Conservation (phyloP, 345 rosid genomes). For the Linum usitatissimum region DNA sequence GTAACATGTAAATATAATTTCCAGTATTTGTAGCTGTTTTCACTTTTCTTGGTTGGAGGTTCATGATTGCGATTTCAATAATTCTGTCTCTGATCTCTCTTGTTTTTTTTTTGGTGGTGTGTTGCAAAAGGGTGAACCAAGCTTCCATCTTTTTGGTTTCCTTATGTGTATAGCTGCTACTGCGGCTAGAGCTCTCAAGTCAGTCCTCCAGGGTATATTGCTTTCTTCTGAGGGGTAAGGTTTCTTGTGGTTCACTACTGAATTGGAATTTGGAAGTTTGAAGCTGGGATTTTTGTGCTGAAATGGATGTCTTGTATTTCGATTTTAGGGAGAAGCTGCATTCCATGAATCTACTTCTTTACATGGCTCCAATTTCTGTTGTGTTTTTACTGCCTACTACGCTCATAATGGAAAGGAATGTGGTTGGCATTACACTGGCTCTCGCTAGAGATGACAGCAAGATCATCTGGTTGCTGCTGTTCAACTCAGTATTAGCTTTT, state of each 20-base stretch:
- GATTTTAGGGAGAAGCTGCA: conserved; percentile 43
- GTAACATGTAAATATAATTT: background rate
- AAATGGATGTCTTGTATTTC: conserved; percentile 7
- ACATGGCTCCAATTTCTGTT: conserved; percentile 50
- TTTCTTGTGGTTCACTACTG: background rate
- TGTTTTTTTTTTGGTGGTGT: background rate
- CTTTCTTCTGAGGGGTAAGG: conserved; percentile 13
- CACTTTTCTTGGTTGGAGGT: too few relatives aligned
- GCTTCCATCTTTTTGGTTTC: conserved; percentile 68
- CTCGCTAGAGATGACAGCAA: conserved; percentile 44
- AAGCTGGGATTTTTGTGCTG: conserved; percentile 9
- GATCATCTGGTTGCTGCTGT: conserved; percentile 38
- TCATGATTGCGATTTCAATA: background rate
- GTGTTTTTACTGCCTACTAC: conserved; percentile 43
- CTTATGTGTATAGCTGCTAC: conserved; percentile 16
- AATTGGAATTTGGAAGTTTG: background rate
- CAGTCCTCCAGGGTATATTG: conserved; percentile 2
- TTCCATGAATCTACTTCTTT: conserved; percentile 45
- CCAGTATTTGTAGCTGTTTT: background rate
- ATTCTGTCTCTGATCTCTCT: background rate
- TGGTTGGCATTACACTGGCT: conserved; percentile 25
- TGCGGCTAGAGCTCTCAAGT: conserved; percentile 3
- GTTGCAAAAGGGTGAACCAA: conserved; percentile 1
- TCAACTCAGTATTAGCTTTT: conserved; percentile 43
- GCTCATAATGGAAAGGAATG: conserved; percentile 41